A percentile compares a stretch with the other conserved stretches of the same genome.
phyloP scores from a whole-genome alignment of 345 rosid species.

The Ceriops decandra region DNA sequence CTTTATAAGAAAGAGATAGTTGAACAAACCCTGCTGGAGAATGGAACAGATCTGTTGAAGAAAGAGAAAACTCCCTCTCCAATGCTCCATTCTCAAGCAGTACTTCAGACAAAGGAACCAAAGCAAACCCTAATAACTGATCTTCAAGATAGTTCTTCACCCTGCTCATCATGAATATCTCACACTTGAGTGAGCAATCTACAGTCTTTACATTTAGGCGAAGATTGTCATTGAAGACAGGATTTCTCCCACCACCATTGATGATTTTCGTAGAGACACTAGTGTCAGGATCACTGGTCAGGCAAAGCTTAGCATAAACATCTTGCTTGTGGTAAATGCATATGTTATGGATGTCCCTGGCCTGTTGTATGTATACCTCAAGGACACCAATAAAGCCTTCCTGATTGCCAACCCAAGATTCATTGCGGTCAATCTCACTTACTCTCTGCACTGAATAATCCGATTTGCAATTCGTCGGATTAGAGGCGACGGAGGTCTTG shows the following conservation, averaged over 20 bases:
- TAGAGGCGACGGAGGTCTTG: conserved; percentile 46
- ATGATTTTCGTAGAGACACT: conserved; percentile 80
- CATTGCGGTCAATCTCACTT: conserved; percentile 35
- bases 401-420: conserved; percentile 24
- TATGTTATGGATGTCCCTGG: conserved; percentile 98
- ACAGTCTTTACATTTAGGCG: conserved; percentile 61
- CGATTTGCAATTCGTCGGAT: conserved; percentile 53
- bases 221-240: conserved; percentile 77
- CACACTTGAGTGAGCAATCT: conserved; percentile 82
- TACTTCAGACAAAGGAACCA: conserved; percentile 91
- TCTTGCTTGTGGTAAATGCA: conserved; percentile 99
- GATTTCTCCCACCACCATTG: conserved; percentile 98
- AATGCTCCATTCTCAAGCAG: conserved; percentile 61
- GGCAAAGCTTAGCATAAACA: conserved; percentile 94
- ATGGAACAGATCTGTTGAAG: conserved; percentile 93
- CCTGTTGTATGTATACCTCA: conserved; percentile 78
- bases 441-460: conserved; percentile 45
- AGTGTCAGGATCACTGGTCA: conserved; percentile 78
- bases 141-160: conserved; percentile 97
- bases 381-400: conserved; percentile 60
- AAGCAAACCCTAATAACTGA: conserved; percentile 84
- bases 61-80: conserved; percentile 90
- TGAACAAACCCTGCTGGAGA: conserved; percentile 96
- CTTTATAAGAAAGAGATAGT: conserved; percentile 69
- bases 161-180: conserved; percentile 97